phyloP scores from a whole-genome alignment of 768 basidiomycete species.

The Lactarius vividus region DNA sequence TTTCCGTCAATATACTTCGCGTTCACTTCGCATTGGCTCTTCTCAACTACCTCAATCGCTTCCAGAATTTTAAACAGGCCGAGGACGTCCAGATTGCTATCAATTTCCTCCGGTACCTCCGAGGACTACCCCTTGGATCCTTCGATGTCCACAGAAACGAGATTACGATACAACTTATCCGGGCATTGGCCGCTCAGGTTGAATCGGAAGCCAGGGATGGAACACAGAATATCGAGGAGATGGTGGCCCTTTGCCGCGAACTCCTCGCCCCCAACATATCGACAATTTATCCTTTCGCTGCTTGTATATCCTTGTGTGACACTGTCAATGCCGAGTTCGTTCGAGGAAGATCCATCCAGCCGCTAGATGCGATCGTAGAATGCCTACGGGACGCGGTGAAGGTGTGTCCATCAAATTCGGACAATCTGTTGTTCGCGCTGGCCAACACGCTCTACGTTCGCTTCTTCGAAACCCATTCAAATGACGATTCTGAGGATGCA shows the following conservation, averaged over 20 bases:
- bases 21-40: too few species aligned
- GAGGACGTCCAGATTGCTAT: too few species aligned
- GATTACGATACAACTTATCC: too few species aligned
- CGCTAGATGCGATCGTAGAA: neutral
- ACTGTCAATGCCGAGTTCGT: neutral
- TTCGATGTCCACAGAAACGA: too few species aligned
- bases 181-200: too few species aligned
- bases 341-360: neutral
- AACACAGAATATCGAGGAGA: neutral
- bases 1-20: too few species aligned
- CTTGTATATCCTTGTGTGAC: neutral
- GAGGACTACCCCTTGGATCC: too few species aligned
- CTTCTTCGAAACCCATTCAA: neutral
- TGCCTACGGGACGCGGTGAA: neutral
- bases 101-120: too few species aligned
- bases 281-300: neutral
- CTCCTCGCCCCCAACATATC: neutral
- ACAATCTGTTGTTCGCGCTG: neutral
- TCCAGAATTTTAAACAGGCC: too few species aligned
- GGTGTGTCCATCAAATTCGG: neutral
- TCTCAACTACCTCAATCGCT: too few species aligned
- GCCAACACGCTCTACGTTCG: neutral
- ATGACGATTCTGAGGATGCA: constrained; percentile 12
- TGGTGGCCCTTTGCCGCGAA: neutral
- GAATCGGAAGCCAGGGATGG: neutral